phyloP scores from a whole-genome alignment of 495 filamentous ascomycete genomes.

The Penicillium crystallinum region DNA sequence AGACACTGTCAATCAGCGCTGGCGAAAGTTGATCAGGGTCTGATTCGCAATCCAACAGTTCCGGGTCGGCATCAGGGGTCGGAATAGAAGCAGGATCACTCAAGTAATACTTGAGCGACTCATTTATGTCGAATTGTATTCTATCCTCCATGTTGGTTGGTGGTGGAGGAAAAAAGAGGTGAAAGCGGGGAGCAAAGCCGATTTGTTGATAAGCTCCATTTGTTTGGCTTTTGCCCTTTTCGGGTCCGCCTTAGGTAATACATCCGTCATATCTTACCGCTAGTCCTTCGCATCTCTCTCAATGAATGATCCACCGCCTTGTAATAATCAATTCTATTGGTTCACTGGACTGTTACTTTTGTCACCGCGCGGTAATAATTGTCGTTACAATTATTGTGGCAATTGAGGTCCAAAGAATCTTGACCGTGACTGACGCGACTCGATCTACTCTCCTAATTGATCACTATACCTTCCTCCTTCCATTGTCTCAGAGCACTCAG shows the following conservation, averaged over 20 bases:
- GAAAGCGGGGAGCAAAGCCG: conserved; percentile 13
- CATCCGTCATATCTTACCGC: not conserved
- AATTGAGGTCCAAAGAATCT: not conserved
- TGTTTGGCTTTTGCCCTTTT: conserved; percentile 31
- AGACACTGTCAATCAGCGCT: conserved; percentile 70
- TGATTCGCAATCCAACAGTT: conserved; percentile 83
- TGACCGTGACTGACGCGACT: not conserved
- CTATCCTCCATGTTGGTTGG: conserved; percentile 63
- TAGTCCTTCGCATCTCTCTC: not conserved
- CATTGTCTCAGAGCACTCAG: not conserved
- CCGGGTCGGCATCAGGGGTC: conserved; percentile 81
- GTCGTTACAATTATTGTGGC: not conserved
- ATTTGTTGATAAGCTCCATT: conserved; percentile 18
- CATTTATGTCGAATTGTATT: conserved; percentile 88
- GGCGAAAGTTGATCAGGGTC: conserved; percentile 79
- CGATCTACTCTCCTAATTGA: not conserved
- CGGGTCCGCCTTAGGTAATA: not conserved
- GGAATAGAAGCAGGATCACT: conserved; percentile 78
- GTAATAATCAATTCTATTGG: not conserved
- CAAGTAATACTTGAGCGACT: conserved; percentile 91
- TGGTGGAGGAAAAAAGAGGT: conserved; percentile 10
- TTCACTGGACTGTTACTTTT: not conserved
- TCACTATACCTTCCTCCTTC: too few relatives aligned
- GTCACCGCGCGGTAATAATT: conserved; percentile 4
- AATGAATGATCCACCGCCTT: not conserved